Percentiles rank a stretch among this genome's conserved stretches.
These are phyloP conservation scores for Pseudogymnoascus sp. DNA, from an alignment of 2,329 filamentous ascomycete genomes.

Conservation along the genomic window DNA sequence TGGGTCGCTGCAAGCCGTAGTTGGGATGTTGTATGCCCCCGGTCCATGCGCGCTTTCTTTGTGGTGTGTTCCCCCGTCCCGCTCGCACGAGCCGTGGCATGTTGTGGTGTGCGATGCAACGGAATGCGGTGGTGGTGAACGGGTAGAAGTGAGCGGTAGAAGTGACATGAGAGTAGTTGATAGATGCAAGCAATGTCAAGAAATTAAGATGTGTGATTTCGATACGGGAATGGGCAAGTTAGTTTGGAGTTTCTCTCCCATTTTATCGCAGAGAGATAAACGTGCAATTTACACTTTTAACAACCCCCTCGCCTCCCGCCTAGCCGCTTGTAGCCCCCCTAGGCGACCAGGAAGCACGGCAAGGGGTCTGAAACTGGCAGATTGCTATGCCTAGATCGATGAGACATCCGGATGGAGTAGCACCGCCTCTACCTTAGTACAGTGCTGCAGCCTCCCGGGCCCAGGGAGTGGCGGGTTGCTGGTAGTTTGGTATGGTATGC, in stretches of 20 bases:
- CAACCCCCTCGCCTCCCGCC: neutral
- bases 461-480: too few relatives aligned
- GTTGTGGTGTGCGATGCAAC: neutral
- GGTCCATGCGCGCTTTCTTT: neutral
- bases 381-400: neutral
- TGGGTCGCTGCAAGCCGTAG: constrained; percentile 72
- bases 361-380: neutral
- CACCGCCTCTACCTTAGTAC: too few relatives aligned
- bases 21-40: neutral
- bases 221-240: too few relatives aligned
- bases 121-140: neutral
- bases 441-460: too few relatives aligned
- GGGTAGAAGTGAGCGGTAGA: too few relatives aligned
- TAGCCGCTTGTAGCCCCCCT: neutral
- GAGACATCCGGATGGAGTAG: neutral
- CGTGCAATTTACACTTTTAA: neutral
- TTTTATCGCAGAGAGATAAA: neutral
- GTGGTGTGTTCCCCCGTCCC: neutral
- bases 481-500: too few relatives aligned
- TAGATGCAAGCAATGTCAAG: neutral
- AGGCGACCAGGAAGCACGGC: neutral
- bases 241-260: too few relatives aligned
- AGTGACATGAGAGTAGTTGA: neutral
- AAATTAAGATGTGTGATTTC: too few relatives aligned
- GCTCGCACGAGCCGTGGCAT: neutral